Conservation (phyloP, 176 grass and related monocot species). For the Aegilops umbellulata region DNA sequence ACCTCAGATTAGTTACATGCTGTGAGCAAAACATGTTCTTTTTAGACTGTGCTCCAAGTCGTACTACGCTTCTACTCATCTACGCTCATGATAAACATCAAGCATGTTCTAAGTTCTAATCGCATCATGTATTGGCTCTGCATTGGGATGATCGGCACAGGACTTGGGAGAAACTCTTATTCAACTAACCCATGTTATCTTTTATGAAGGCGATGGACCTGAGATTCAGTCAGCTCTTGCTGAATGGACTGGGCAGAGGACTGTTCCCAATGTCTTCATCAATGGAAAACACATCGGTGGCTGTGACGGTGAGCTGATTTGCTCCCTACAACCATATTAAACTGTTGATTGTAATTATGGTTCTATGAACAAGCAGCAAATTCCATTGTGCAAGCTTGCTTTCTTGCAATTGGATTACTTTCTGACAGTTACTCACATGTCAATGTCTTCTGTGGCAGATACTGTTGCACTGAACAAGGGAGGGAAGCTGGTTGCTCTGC, state of each 20-base stretch:
- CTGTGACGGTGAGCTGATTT: slow-evolving; percentile 51
- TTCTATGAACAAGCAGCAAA: neutral
- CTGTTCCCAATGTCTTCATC: slow-evolving; percentile 88
- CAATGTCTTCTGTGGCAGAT: slow-evolving; percentile 22
- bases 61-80: neutral
- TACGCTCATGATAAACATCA: neutral
- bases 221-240: slow-evolving; percentile 63
- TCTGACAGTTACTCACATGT: slow-evolving; percentile 16
- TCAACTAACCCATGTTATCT: neutral
- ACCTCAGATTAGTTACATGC: neutral
- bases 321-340: neutral
- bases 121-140: neutral
- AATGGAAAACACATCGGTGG: slow-evolving; percentile 74
- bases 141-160: neutral
- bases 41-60: neutral
- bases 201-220: slow-evolving; percentile 67
- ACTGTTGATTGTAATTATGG: neutral
- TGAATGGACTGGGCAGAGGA: slow-evolving; percentile 82
- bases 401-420: neutral
- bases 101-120: neutral
- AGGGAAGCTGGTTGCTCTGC: slow-evolving; percentile 66
- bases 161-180: neutral
- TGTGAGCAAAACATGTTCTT: neutral
- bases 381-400: neutral
- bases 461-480: slow-evolving; percentile 46